Percentiles rank a stretch among this genome's conserved stretches.
Evolutionary conservation across 1,284 basidiomycete genomes (phyloP).

Genomic region (Malassezia furfur): DNA sequence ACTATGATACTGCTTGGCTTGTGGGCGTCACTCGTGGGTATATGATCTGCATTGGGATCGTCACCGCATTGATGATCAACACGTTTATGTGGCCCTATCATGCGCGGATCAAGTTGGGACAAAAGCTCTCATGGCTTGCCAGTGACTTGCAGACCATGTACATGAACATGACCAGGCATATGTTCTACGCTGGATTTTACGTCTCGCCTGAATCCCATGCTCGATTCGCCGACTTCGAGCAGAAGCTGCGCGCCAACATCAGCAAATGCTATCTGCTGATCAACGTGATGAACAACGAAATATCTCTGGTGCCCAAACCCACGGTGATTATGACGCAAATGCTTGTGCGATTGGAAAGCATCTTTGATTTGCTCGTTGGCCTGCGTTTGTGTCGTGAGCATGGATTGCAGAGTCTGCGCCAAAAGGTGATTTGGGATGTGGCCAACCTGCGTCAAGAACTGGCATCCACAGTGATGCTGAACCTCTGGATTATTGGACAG

Average conservation of each 20-base stretch:
- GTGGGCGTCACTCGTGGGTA: constrained; percentile 33
- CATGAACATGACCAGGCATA: constrained; percentile 35
- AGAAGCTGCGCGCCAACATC: constrained; percentile 44
- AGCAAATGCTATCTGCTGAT: constrained; percentile 48
- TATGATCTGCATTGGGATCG: constrained; percentile 39
- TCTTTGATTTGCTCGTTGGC: constrained; percentile 49
- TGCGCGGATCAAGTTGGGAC: constrained; percentile 31
- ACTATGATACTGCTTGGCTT: constrained; percentile 9
- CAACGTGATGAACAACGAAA: constrained; percentile 43
- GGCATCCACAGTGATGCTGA: constrained; percentile 50
- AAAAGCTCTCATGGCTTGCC: constrained; percentile 22
- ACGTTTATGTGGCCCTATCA: constrained; percentile 39
- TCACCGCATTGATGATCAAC: constrained; percentile 37
- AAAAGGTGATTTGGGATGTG: constrained; percentile 51
- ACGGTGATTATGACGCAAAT: constrained; percentile 49
- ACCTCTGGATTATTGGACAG: constrained; percentile 51
- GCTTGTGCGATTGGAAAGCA: constrained; percentile 47
- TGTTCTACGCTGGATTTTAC: constrained; percentile 25
- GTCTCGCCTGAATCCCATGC: constrained; percentile 18
- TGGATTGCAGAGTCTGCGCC: constrained; percentile 39
- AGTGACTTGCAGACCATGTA: constrained; percentile 32
- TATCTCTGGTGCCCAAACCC: constrained; percentile 51
- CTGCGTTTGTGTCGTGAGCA: constrained; percentile 50
- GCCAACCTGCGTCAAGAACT: constrained; percentile 51
- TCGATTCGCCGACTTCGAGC: constrained; percentile 29